A percentile compares a stretch with the other conserved stretches of the same genome.
These are phyloP conservation scores for Aureobasidium subglaciale DNA, from an alignment of 2,329 filamentous ascomycete species.

Conservation along the genomic window DNA sequence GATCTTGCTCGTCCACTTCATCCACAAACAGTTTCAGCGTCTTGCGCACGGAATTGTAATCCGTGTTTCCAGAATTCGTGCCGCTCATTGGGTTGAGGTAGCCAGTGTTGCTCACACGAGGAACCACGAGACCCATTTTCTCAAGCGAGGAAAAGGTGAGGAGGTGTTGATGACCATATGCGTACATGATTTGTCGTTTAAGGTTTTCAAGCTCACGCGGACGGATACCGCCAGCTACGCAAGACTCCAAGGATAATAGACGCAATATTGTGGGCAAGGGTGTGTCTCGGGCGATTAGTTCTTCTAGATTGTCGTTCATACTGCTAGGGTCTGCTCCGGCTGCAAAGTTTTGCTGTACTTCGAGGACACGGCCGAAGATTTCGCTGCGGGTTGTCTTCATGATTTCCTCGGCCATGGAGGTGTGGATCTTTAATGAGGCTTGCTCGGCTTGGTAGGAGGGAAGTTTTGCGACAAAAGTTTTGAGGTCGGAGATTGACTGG, in stretches of 20 bases:
- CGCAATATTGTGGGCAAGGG: slow-evolving; percentile 76
- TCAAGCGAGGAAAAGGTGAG: slow-evolving; percentile 83
- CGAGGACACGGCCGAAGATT: slow-evolving; percentile 77
- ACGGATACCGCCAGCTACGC: slow-evolving; percentile 80
- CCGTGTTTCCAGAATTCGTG: slow-evolving; percentile 47
- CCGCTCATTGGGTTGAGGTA: slow-evolving; percentile 71
- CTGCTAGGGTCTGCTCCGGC: slow-evolving; percentile 73
- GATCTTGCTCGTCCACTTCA: slow-evolving; percentile 90
- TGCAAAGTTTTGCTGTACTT: slow-evolving; percentile 92
- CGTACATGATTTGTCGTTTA: slow-evolving; percentile 78
- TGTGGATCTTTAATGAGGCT: slow-evolving; percentile 85
- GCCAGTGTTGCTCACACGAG: slow-evolving; percentile 63
- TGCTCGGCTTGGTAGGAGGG: slow-evolving; percentile 91
- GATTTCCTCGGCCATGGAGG: slow-evolving; percentile 86
- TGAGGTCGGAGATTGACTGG: slow-evolving; percentile 83
- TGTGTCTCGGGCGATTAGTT: slow-evolving; percentile 83
- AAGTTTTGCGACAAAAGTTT: slow-evolving; percentile 90
- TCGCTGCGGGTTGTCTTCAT: slow-evolving; percentile 88
- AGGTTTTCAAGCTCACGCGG: slow-evolving; percentile 85
- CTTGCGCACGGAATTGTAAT: slow-evolving; percentile 83
- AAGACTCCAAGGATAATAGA: slow-evolving; percentile 84
- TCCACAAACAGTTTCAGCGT: slow-evolving; percentile 84
- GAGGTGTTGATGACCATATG: slow-evolving; percentile 91
- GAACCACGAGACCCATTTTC: slow-evolving; percentile 77
- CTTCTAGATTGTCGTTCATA: slow-evolving; percentile 85